Evolutionary conservation across 108 stramenopile genomes (phyloP).

Genomic region (Cylindrotheca fusiformis): DNA sequence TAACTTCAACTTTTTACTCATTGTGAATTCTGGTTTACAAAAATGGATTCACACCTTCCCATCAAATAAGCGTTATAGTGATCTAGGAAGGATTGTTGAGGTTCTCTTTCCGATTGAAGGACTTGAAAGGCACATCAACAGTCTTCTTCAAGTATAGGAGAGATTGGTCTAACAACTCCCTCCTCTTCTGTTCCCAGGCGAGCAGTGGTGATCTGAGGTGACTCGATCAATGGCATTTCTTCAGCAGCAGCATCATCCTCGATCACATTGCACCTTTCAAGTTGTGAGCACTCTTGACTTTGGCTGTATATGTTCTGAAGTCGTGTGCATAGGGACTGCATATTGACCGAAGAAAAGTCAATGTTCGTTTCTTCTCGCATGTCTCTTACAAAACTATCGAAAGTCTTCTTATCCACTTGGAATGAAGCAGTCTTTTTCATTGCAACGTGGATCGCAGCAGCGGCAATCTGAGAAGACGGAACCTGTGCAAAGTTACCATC

Average conservation of each 20-base stretch:
- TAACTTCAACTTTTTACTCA: no score
- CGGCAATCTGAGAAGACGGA: slow-evolving; percentile 29
- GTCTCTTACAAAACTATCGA: slow-evolving; percentile 1
- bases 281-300: slow-evolving; percentile 11
- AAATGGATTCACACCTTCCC: background rate
- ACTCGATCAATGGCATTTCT: background rate
- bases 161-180: background rate
- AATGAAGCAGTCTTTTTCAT: slow-evolving; percentile 5
- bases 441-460: slow-evolving; percentile 23
- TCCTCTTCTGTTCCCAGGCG: no score
- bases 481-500: slow-evolving; percentile 26
- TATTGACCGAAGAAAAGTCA: slow-evolving; percentile 3
- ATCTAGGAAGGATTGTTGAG: background rate
- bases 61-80: background rate
- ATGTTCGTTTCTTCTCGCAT: slow-evolving; percentile 12
- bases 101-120: no score
- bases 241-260: background rate
- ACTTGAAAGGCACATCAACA: background rate
- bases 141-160: background rate
- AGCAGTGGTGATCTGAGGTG: background rate
- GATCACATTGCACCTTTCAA: background rate
- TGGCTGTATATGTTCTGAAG: slow-evolving; percentile 20
- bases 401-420: background rate
- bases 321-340: slow-evolving; percentile 8
- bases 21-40: background rate